phyloP scores from a whole-genome alignment of 2,329 filamentous ascomycete genomes.

The Polychaeton citri region DNA sequence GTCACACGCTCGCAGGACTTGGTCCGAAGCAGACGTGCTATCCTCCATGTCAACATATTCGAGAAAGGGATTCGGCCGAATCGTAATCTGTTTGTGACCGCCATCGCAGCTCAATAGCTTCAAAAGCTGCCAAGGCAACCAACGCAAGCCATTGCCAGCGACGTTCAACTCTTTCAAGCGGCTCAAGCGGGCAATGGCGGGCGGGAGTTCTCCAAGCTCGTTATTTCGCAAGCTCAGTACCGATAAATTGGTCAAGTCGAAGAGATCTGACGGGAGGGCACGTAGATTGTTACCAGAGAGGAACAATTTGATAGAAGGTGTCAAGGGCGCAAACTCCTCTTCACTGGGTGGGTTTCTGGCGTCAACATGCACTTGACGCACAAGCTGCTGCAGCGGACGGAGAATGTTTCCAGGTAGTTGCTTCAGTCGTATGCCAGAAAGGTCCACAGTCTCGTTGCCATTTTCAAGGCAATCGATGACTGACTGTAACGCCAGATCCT shows the following conservation, averaged over 20 bases:
- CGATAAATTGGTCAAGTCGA: constrained; percentile 48
- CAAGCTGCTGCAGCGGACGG: constrained; percentile 35
- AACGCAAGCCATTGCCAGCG: constrained; percentile 48
- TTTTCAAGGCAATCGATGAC: constrained; percentile 31
- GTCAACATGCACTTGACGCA: constrained; percentile 16
- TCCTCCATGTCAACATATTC: constrained; percentile 10
- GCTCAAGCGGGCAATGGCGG: constrained; percentile 42
- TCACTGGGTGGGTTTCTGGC: constrained; percentile 28
- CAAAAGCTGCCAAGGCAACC: constrained; percentile 51
- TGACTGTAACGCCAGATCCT: constrained; percentile 11
- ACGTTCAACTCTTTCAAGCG: constrained; percentile 53
- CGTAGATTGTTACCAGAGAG: constrained; percentile 46
- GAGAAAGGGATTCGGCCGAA: constrained; percentile 52
- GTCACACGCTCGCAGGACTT: no score
- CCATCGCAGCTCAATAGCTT: constrained; percentile 33
- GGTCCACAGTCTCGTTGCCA: constrained; percentile 46
- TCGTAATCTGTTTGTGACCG: constrained; percentile 38
- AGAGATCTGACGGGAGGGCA: constrained; percentile 46
- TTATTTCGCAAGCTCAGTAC: constrained; percentile 56
- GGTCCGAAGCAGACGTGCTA: no score
- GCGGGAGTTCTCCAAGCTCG: constrained; percentile 45
- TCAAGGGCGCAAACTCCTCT: constrained; percentile 46
- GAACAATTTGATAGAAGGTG: constrained; percentile 48
- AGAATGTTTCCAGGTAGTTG: constrained; percentile 45
- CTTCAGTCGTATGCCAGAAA: constrained; percentile 42